phyloP scores from a whole-genome alignment of 2,329 filamentous ascomycete genomes.

The Helicocarpus griseus region DNA sequence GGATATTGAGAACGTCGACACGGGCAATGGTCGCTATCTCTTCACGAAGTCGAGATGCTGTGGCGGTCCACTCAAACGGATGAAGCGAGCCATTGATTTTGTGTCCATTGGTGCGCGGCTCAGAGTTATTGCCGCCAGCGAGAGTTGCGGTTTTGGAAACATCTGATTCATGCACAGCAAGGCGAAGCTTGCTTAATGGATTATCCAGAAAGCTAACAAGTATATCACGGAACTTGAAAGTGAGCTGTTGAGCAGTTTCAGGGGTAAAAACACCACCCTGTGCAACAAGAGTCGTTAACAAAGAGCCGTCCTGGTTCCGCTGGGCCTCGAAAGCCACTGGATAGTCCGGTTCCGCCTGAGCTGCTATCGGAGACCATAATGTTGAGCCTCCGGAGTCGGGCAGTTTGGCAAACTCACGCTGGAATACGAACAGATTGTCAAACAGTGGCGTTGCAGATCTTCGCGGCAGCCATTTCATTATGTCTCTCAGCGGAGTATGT shows the following conservation, averaged over 20 bases:
- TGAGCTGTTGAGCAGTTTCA: conserved; percentile 27
- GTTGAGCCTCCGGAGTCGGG: conserved; percentile 18
- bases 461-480: conserved; percentile 66
- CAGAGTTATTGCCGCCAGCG: neutral
- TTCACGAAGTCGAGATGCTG: conserved; percentile 45
- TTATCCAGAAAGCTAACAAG: conserved; percentile 26
- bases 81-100: neutral
- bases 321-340: conserved; percentile 68
- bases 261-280: conserved; percentile 37
- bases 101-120: neutral
- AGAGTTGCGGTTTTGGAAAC: neutral
- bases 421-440: conserved; percentile 74
- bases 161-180: neutral
- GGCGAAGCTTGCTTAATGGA: neutral
- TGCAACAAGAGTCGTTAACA: conserved; percentile 53
- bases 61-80: conserved; percentile 49
- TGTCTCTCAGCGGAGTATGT: conserved; percentile 65
- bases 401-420: conserved; percentile 37
- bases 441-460: conserved; percentile 53
- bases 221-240: conserved; percentile 34
- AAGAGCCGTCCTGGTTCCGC: conserved; percentile 36
- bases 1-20: conserved; percentile 42
- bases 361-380: conserved; percentile 48
- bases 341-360: conserved; percentile 52
- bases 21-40: conserved; percentile 57